Conservation (phyloP, 2,329 filamentous ascomycete genomes). For the Beauveria rudraprayagi region DNA sequence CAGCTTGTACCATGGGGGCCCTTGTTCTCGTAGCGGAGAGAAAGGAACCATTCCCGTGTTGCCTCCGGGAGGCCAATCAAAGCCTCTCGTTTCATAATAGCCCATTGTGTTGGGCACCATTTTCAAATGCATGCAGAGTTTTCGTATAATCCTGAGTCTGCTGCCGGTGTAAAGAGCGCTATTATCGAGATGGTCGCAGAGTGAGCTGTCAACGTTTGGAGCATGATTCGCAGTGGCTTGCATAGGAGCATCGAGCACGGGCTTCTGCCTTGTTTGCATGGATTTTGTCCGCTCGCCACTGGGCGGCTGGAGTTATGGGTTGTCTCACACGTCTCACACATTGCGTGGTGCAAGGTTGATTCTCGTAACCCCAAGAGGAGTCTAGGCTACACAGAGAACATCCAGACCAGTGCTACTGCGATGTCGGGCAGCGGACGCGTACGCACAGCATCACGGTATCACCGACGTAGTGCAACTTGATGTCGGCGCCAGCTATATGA, state of each 20-base stretch:
- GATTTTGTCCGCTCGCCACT: background rate
- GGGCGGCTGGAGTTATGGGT: background rate
- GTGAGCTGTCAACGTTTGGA: background rate
- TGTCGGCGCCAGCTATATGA: slow-evolving; percentile 1
- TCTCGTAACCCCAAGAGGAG: background rate
- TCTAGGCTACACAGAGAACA: background rate
- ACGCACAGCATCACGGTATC: background rate
- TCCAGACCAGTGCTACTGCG: background rate
- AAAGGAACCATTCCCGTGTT: background rate
- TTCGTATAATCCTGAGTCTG: background rate
- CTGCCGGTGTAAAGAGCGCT: background rate
- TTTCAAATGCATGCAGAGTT: background rate
- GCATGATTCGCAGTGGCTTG: background rate
- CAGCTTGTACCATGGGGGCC: background rate
- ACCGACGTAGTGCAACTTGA: slow-evolving; percentile 1
- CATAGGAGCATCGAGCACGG: background rate
- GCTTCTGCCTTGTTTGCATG: background rate
- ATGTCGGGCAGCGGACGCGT: background rate
- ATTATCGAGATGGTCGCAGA: background rate
- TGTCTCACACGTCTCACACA: background rate
- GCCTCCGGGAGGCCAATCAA: background rate
- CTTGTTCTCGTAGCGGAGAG: background rate
- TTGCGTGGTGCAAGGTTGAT: background rate
- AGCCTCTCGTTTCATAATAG: background rate
- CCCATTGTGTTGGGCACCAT: background rate